A percentile compares a stretch with the other conserved stretches of the same genome.
phyloP scores from a whole-genome alignment of 495 filamentous ascomycete genomes.

The Annulohypoxylon stygium region DNA sequence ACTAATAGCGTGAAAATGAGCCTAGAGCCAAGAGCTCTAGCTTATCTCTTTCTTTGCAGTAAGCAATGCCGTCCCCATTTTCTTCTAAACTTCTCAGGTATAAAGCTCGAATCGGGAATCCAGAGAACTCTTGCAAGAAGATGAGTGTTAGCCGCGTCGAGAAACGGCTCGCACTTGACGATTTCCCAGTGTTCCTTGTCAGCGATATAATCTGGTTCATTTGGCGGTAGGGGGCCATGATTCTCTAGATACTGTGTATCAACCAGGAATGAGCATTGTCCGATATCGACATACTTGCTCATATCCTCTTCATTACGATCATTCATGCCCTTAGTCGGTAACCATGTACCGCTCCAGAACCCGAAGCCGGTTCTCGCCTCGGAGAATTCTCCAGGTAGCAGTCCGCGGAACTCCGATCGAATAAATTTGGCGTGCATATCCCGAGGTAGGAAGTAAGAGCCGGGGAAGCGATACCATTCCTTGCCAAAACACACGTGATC shows the following conservation, averaged over 20 bases:
- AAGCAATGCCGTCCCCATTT: conserved; percentile 89
- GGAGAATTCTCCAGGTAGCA: conserved; percentile 91
- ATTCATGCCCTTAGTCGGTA: conserved; percentile 88
- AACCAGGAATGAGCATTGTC: conserved; percentile 83
- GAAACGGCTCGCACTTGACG: conserved; percentile 78
- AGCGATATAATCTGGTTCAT: conserved; percentile 81
- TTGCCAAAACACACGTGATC: conserved; percentile 90
- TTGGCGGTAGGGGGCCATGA: conserved; percentile 54
- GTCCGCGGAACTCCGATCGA: conserved; percentile 86
- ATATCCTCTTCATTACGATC: conserved; percentile 89
- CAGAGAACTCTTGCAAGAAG: conserved; percentile 84
- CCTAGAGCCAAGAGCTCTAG: background rate
- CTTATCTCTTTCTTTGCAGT: conserved; percentile 66
- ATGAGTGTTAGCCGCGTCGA: conserved; percentile 81
- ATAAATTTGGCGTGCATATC: conserved; percentile 87
- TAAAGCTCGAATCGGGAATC: conserved; percentile 78
- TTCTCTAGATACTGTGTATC: conserved; percentile 83
- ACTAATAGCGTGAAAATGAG: conserved; percentile 7
- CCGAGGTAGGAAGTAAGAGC: conserved; percentile 87
- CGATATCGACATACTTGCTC: conserved; percentile 85
- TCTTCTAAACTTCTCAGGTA: conserved; percentile 76
- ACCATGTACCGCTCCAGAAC: conserved; percentile 82
- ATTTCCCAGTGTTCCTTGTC: conserved; percentile 79
- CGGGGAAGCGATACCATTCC: conserved; percentile 99
- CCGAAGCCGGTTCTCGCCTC: conserved; percentile 72